These are phyloP conservation scores for Camelina sativa DNA, from an alignment of 345 rosid genomes.

Conservation along the genomic window DNA sequence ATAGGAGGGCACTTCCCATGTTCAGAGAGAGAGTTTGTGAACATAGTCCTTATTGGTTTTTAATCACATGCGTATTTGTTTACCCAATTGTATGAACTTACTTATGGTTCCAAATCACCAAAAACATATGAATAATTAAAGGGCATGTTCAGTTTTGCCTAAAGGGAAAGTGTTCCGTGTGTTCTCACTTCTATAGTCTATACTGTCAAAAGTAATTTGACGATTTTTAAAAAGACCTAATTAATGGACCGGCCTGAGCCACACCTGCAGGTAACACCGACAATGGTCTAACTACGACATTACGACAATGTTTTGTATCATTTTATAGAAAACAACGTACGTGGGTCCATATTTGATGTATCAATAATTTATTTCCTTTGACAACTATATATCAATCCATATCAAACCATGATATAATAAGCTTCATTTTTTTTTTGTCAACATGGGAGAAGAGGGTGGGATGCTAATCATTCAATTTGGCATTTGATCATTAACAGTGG, in stretches of 20 bases:
- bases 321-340: background rate
- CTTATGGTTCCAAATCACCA: background rate
- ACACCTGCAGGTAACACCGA: conserved; percentile 28
- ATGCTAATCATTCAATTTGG: conserved; percentile 33
- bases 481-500: conserved; percentile 30
- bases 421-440: conserved; percentile 20
- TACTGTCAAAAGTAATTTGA: background rate
- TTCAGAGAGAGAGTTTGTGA: background rate
- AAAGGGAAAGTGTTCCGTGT: background rate
- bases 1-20: background rate
- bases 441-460: conserved; percentile 21
- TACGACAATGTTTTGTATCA: conserved; percentile 27
- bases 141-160: background rate
- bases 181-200: too few species aligned
- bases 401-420: background rate
- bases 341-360: conserved; percentile 34
- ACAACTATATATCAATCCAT: conserved; percentile 36
- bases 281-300: conserved; percentile 3
- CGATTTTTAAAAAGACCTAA: background rate
- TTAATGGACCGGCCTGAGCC: background rate
- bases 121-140: background rate
- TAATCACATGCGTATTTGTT: background rate
- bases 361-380: conserved; percentile 14
- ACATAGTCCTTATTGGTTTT: background rate
- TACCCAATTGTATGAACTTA: background rate